These are phyloP conservation scores for Sequoia sempervirens DNA, from an alignment of 75 land plant genomes.

Conservation along the genomic window DNA sequence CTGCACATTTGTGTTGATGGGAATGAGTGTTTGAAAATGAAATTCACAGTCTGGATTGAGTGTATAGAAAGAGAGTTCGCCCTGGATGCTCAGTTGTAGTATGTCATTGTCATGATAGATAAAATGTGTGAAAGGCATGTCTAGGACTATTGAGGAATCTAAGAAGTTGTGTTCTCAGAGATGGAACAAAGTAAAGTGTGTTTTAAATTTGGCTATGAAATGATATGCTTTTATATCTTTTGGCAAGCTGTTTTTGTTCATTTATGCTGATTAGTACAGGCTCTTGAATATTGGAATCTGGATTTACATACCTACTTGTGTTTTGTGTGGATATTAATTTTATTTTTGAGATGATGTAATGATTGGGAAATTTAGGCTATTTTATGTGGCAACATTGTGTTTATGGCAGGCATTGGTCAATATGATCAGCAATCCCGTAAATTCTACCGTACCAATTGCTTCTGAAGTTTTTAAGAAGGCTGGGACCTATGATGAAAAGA, in stretches of 20 bases:
- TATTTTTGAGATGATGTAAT: not conserved
- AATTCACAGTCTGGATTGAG: slow-evolving; percentile 1
- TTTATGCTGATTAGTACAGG: not conserved
- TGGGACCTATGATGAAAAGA: slow-evolving; percentile 81
- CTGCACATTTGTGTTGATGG: not conserved
- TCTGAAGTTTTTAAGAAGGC: slow-evolving; percentile 94
- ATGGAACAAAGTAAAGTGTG: not conserved
- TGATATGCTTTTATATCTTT: not conserved
- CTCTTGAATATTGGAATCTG: not conserved
- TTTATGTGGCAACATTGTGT: not conserved
- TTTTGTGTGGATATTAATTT: not conserved
- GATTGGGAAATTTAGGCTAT: not conserved
- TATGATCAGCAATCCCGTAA: slow-evolving; percentile 99
- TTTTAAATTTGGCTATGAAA: not conserved
- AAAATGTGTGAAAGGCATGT: not conserved
- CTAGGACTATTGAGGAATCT: not conserved
- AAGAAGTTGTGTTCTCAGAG: not conserved
- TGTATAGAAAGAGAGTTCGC: not conserved
- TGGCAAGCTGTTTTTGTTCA: not conserved
- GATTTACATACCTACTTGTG: not conserved
- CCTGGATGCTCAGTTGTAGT: not conserved
- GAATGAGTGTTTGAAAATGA: not conserved
- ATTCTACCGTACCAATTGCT: slow-evolving; percentile 97
- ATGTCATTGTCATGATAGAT: not conserved
- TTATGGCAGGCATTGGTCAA: slow-evolving; percentile 75